Evolutionary conservation across 2,329 filamentous ascomycete species (phyloP), one percentile per base, ranked within the genome.

Genomic region (Epichloe hybrida): DNA sequence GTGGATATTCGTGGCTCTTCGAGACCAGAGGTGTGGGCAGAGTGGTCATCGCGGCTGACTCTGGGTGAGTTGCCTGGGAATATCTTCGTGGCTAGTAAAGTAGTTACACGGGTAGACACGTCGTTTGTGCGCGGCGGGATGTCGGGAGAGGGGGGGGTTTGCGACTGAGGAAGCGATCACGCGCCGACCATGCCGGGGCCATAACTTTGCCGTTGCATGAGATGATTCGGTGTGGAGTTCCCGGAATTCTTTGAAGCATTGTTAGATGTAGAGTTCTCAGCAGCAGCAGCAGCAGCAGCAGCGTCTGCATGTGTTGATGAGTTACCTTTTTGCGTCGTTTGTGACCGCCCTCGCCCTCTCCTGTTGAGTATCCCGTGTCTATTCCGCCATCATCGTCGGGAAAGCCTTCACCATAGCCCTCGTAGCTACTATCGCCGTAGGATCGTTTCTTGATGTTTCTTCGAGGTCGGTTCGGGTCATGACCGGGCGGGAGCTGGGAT

Each of bases 401-500:
- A 57, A 75, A 88, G 36, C 82, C 81, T 57, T 88, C 84, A 42
- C 79, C 77, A 60, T 89, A 89, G 41, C 86, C 85, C 59, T 85
- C 81, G 61, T 79, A 90, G 59, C 82, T 86, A 58, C 74, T 77
- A 56, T 90, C 86, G 39, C 83, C 81, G 62, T 89, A 90, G 55
- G 81, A 79, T 46, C 86, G 77, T 72, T 89, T 89, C 70, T 85
- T 87, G 54, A 79, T 75, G 50, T 74, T 71, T 45, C 86, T 76
- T 58, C 83, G 81, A 36, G 83, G 80, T 50, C 85, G 73, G 39
- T 70, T 65, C 11, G 69, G 66, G 50, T 78, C 74, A 35, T 72
- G 65, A n/a, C 63, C 66, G 27, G 66, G 59, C 21, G 64, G 53
- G 40, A 68, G 67, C 36, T 61, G 66, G 34, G 58, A 61, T 62